phyloP scores from a whole-genome alignment of 2,329 filamentous ascomycete species.

The Aureobasidium pullulans region DNA sequence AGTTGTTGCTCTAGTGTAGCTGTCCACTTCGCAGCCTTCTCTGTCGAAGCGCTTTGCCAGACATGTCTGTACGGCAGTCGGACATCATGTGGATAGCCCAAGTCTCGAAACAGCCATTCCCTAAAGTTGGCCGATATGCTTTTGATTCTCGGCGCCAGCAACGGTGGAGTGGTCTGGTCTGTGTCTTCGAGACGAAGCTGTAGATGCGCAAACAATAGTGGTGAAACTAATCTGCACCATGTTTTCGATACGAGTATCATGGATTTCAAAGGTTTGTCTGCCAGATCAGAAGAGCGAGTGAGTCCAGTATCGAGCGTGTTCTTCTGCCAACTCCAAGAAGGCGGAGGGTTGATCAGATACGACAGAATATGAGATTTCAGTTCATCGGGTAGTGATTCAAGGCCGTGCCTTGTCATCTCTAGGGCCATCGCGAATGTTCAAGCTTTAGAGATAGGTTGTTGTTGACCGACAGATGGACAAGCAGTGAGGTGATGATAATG shows the following conservation, averaged over 20 bases:
- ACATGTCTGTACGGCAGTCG: background rate
- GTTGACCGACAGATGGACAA: background rate
- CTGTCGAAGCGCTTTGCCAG: background rate
- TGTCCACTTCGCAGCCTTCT: background rate
- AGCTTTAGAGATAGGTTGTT: background rate
- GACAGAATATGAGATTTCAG: constrained; percentile 51
- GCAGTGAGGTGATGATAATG: too few species aligned
- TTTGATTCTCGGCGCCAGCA: background rate
- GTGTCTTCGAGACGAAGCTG: background rate
- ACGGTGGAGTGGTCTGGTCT: background rate
- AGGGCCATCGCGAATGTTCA: background rate
- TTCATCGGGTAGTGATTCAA: constrained; percentile 50
- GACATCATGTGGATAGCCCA: background rate
- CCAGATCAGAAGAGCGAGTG: constrained; percentile 26
- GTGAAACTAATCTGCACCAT: constrained; percentile 48
- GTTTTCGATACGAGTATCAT: constrained; percentile 46
- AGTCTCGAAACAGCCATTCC: constrained; percentile 1
- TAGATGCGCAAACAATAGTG: constrained; percentile 48
- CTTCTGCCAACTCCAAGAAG: constrained; percentile 43
- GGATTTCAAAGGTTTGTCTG: constrained; percentile 44
- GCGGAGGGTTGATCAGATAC: constrained; percentile 45
- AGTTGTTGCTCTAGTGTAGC: background rate
- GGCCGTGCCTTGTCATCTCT: background rate
- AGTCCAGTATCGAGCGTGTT: constrained; percentile 43
- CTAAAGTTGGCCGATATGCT: background rate